Evolutionary conservation across 2,329 filamentous ascomycete species (phyloP).

Genomic region (Penicillium sp.): DNA sequence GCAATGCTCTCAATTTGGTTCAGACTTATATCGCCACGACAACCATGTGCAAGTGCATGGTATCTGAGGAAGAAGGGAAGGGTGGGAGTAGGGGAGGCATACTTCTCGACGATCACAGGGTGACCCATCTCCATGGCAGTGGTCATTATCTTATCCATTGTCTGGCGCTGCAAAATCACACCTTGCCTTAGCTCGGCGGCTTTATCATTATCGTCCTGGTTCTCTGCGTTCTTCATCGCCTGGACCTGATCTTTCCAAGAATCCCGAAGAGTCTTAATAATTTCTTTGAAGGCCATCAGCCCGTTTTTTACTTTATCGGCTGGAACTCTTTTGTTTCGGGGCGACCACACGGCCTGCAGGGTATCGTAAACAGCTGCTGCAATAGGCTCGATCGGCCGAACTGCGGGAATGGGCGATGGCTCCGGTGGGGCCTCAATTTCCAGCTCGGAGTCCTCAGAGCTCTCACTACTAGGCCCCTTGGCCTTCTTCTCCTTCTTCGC

Average conservation of each 20-base stretch:
- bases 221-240: conserved; percentile 58
- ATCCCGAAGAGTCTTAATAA: conserved; percentile 60
- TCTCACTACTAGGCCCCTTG: conserved; percentile 49
- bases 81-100: conserved; percentile 29
- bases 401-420: conserved; percentile 54
- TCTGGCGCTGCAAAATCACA: conserved; percentile 57
- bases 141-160: conserved; percentile 53
- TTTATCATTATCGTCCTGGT: conserved; percentile 55
- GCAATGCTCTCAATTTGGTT: conserved; percentile 37
- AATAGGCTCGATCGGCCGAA: conserved; percentile 53
- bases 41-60: conserved; percentile 24
- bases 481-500: conserved; percentile 9
- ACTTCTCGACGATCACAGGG: conserved; percentile 50
- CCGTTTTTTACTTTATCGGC: conserved; percentile 55
- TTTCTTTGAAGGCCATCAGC: conserved; percentile 58
- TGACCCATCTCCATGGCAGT: conserved; percentile 47
- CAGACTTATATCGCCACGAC: conserved; percentile 35
- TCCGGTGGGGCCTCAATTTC: conserved; percentile 55
- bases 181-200: conserved; percentile 56
- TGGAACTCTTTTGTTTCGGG: conserved; percentile 51
- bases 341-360: conserved; percentile 61
- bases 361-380: conserved; percentile 59
- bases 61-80: neutral
- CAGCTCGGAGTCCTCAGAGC: conserved; percentile 49
- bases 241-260: conserved; percentile 60